Percentiles rank a stretch among this genome's conserved stretches.
Conservation (phyloP, 2,329 filamentous ascomycete species). For the Exserohilum rostratum region DNA sequence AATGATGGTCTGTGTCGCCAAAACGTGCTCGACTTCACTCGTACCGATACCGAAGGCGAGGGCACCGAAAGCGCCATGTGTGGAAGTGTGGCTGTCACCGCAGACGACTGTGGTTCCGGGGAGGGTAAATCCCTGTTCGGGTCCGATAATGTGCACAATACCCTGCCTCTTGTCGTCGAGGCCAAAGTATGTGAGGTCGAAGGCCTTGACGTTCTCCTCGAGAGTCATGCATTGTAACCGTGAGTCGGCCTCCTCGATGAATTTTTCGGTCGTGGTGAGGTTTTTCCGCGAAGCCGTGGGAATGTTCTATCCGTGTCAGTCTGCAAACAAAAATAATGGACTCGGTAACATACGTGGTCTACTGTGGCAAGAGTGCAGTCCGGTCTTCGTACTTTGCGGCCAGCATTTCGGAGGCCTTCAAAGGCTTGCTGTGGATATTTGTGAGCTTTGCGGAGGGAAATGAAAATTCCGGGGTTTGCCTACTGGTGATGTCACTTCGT, state of each 20-base stretch:
- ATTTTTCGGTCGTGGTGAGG: constrained; percentile 91
- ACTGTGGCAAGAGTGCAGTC: constrained; percentile 97
- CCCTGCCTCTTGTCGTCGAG: constrained; percentile 95
- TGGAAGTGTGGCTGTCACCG: constrained; percentile 97
- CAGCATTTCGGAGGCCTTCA: constrained; percentile 89
- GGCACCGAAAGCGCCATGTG: constrained; percentile 93
- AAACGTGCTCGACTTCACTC: constrained; percentile 96
- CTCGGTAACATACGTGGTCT: constrained; percentile 76
- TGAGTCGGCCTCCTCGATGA: constrained; percentile 94
- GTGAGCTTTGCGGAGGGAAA: constrained; percentile 16
- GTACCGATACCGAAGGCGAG: constrained; percentile 97
- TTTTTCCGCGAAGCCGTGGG: constrained; percentile 89
- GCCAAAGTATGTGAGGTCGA: constrained; percentile 96
- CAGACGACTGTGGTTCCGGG: constrained; percentile 97
- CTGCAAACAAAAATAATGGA: not conserved
- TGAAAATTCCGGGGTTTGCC: constrained; percentile 25
- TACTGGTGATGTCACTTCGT: constrained; percentile 97
- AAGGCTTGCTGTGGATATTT: constrained; percentile 78
- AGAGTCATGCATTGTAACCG: constrained; percentile 92
- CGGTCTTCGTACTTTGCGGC: constrained; percentile 84
- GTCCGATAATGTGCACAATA: constrained; percentile 97
- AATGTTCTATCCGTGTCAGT: constrained; percentile 70
- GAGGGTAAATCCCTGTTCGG: constrained; percentile 97
- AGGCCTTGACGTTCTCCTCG: constrained; percentile 96
- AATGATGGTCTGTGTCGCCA: constrained; percentile 94